phyloP scores from a whole-genome alignment of 192 early-diverging fungal species.

The Piromyces finnis region DNA sequence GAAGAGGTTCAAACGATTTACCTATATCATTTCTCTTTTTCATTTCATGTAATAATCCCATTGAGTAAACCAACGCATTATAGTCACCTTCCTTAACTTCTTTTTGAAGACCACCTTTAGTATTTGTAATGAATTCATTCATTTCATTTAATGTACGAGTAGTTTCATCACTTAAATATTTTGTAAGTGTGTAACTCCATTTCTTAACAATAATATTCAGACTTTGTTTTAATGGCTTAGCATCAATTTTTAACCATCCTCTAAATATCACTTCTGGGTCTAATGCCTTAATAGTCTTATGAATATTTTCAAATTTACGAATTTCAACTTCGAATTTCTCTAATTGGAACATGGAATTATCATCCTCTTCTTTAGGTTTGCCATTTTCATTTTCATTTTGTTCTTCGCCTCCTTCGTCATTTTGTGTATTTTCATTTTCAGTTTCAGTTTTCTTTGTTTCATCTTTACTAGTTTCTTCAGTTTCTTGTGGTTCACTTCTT shows the following conservation, averaged over 20 bases:
- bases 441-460: conserved; percentile 1
- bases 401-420: not conserved
- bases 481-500: not conserved
- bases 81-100: conserved; percentile 49
- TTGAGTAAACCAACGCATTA: conserved; percentile 25
- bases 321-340: conserved; percentile 48
- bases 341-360: conserved; percentile 19
- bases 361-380: not conserved
- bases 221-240: conserved; percentile 35
- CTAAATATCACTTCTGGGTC: conserved; percentile 40
- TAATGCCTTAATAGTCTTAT: conserved; percentile 43
- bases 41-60: conserved; percentile 43
- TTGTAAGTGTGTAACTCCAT: conserved; percentile 47
- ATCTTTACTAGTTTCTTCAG: conserved; percentile 8
- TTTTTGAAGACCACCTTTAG: conserved; percentile 27
- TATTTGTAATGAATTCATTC: conserved; percentile 29
- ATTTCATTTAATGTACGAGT: conserved; percentile 36
- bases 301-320: conserved; percentile 39
- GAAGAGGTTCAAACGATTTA: conserved; percentile 40
- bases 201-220: conserved; percentile 47
- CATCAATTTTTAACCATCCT: conserved; percentile 43
- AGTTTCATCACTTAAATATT: conserved; percentile 36
- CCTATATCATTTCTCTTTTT: conserved; percentile 36
- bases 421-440: conserved; percentile 7
- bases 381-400: not conserved